Base-by-base conservation (phyloP, 2,329 filamentous ascomycete species). In the Chaetomium sp. region DNA sequence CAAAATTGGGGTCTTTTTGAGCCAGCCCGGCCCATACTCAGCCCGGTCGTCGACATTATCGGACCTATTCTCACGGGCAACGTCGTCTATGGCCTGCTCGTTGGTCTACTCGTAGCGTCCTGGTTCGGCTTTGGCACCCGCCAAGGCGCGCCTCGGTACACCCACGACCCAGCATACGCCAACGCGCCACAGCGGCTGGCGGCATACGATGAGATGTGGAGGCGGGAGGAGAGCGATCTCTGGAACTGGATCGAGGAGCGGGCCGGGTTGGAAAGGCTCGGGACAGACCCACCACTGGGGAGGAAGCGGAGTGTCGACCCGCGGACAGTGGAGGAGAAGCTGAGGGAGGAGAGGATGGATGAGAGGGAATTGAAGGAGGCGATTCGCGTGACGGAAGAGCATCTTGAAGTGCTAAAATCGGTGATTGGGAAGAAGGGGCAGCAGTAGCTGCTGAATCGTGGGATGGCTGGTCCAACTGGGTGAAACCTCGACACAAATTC, bases 171-270 rank as follows among this genome's bases (percentile, higher is more conserved):
- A 55, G 70, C 70, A 2, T 75, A 72, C 64, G 60, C 74, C 60
- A 64, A 69, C 65, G 74, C 73, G 33, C 80, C 88, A 0, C 84
- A 91, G 54, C 82, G 91, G 5, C 73, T 91, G 12, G 84, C 87
- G 2, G 90, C 89, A 0, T 97, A 96, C 68, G 91, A 97, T 63
- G 89, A 96, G 71, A 87, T 97, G 67, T 99, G 92, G 91, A 80
- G 84, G 38, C 78, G 83, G 42, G 90, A 96, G 69, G 91, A 96
- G 68, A 89, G 82, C 61, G 89, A 94, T 64, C 74, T 96, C 8
- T 96, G 91, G 91, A 86, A 89, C 56, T 96, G 91, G 91, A 75
- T 96, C 4, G 91, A 96, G 69, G 89, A 95, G 64, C 80, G 91
- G 14, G 85, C 90, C 1, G 87, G 89, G 2, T 74, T 94, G 68